These are phyloP conservation scores for Bipolaris sorokiniana DNA, from an alignment of 2,329 filamentous ascomycete species.

Conservation along the genomic window DNA sequence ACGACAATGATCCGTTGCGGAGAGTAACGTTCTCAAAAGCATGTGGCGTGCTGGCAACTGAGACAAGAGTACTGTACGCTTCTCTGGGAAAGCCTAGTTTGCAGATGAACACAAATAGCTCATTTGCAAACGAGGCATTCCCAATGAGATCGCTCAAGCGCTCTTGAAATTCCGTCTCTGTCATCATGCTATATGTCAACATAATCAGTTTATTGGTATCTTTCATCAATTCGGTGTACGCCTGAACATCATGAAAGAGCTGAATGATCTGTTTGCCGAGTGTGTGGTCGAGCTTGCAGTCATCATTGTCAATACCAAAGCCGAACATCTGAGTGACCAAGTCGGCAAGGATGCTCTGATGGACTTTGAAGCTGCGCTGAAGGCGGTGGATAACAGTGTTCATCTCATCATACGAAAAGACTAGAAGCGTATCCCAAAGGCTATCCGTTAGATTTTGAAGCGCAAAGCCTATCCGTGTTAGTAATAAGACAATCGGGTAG, in stretches of 20 bases:
- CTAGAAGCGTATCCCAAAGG: slow-evolving; percentile 1
- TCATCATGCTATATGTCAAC: background rate
- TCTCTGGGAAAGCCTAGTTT: slow-evolving; percentile 16
- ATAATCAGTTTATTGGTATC: slow-evolving; percentile 8
- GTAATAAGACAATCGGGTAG: background rate
- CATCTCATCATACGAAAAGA: background rate
- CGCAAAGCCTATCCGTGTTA: background rate
- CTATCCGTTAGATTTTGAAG: background rate
- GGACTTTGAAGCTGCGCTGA: background rate
- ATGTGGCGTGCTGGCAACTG: background rate
- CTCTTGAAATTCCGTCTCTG: background rate
- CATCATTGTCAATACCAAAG: background rate
- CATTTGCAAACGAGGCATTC: slow-evolving; percentile 7
- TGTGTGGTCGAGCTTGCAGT: slow-evolving; percentile 2
- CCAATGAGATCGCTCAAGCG: slow-evolving; percentile 13
- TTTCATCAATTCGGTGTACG: background rate
- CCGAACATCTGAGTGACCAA: slow-evolving; percentile 12
- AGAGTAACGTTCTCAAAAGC: background rate
- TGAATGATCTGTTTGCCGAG: slow-evolving; percentile 6
- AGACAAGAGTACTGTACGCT: slow-evolving; percentile 11
- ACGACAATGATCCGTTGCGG: background rate
- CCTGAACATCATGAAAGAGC: background rate
- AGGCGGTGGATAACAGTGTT: slow-evolving; percentile 1
- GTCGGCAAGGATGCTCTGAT: background rate
- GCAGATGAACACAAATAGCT: slow-evolving; percentile 16